Evolutionary conservation across 768 basidiomycete genomes (phyloP).

Genomic region (Russula sp.): DNA sequence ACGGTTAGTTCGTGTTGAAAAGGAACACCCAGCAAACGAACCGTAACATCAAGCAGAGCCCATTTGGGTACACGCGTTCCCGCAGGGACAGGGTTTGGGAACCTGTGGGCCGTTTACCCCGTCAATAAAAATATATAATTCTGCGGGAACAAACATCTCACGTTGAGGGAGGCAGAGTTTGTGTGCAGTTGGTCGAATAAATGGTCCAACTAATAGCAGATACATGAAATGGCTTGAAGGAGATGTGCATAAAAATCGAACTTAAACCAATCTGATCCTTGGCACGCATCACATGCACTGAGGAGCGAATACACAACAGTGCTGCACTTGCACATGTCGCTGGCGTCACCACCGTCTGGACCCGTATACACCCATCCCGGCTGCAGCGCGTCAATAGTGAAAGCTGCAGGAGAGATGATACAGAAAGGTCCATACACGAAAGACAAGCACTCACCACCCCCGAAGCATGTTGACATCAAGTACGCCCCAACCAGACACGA

Average conservation of each 20-base stretch:
- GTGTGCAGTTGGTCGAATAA: neutral
- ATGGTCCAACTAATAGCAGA: neutral
- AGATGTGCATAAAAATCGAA: neutral
- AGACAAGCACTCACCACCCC: neutral
- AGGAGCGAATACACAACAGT: neutral
- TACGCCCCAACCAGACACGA: neutral
- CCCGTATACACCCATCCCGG: neutral
- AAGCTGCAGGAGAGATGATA: neutral
- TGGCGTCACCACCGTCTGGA: neutral
- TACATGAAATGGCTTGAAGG: neutral
- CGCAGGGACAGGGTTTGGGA: neutral
- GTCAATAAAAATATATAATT: neutral
- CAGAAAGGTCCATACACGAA: neutral
- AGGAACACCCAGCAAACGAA: neutral
- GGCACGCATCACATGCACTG: conserved; percentile 5
- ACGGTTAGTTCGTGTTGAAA: neutral
- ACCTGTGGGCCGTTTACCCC: neutral
- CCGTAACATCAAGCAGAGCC: neutral
- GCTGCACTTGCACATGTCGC: conserved; percentile 1
- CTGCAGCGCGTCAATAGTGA: neutral
- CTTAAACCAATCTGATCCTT: neutral
- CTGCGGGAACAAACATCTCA: neutral
- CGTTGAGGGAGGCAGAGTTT: neutral
- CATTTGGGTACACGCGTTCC: neutral
- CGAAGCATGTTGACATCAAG: neutral